These are phyloP conservation scores for Manihot esculenta DNA, from an alignment of 441 rosid species.

Conservation along the genomic window DNA sequence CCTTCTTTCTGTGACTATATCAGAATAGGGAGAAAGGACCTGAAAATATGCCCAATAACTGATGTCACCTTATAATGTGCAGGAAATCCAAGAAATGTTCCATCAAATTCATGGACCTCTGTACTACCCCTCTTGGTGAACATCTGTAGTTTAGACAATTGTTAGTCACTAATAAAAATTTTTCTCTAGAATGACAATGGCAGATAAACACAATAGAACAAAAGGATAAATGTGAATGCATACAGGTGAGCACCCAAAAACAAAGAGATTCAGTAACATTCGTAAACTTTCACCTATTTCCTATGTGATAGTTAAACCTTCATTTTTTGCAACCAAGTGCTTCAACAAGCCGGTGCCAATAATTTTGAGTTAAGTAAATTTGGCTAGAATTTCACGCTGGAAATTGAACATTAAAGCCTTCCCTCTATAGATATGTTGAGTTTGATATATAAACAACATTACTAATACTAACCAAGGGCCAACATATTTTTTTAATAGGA, in stretches of 20 bases:
- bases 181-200: background rate
- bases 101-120: conserved; percentile 86
- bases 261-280: background rate
- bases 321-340: background rate
- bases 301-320: background rate
- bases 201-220: background rate
- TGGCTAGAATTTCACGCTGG: too few species aligned
- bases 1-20: background rate
- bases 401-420: too few species aligned
- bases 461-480: too few species aligned
- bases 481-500: too few species aligned
- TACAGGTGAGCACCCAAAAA: background rate
- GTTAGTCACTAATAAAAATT: background rate
- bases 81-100: conserved; percentile 56
- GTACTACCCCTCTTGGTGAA: conserved; percentile 73
- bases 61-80: conserved; percentile 75
- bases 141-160: conserved; percentile 47
- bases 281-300: background rate
- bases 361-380: too few species aligned
- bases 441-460: too few species aligned
- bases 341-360: too few species aligned
- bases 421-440: too few species aligned
- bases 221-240: background rate
- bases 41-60: conserved; percentile 91
- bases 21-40: conserved; percentile 41